phyloP scores from a whole-genome alignment of 108 stramenopile species.

The Epipyxis sp. region DNA sequence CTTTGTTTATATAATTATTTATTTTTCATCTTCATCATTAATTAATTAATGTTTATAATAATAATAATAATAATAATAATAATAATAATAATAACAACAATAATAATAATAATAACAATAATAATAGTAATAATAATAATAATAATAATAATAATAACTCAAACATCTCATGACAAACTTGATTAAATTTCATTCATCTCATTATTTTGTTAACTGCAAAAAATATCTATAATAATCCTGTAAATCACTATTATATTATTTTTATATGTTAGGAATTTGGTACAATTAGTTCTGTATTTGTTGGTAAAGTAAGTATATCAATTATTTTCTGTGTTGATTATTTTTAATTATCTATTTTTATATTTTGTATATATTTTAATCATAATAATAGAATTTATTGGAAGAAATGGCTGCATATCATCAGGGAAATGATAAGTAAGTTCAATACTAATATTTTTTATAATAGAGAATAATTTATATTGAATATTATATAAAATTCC shows the following conservation, averaged over 20 bases:
- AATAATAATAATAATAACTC: too few relatives aligned
- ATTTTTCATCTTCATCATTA: too few relatives aligned
- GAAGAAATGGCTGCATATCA: neutral
- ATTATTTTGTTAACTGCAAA: neutral
- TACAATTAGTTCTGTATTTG: neutral
- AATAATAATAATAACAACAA: too few relatives aligned
- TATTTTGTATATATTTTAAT: neutral
- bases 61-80: too few relatives aligned
- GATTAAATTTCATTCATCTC: neutral
- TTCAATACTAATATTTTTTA: neutral
- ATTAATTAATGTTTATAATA: too few relatives aligned
- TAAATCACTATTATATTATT: neutral
- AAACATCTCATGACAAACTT: too few relatives aligned
- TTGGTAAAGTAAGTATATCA: slow-evolving; percentile 4
- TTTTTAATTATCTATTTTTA: neutral
- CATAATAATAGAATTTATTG: slow-evolving; percentile 4
- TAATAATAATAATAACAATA: too few relatives aligned
- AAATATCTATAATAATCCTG: too few relatives aligned
- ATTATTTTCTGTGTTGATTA: neutral
- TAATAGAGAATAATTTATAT: too few relatives aligned
- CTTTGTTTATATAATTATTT: too few relatives aligned
- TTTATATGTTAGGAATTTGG: slow-evolving; percentile 10
- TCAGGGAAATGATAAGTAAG: slow-evolving; percentile 4
- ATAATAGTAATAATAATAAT: too few relatives aligned
- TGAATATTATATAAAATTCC: too few relatives aligned